A percentile compares a stretch with the other conserved stretches of the same genome.
Conservation (phyloP, 306 rosid genomes). For the Mucuna pruriens region DNA sequence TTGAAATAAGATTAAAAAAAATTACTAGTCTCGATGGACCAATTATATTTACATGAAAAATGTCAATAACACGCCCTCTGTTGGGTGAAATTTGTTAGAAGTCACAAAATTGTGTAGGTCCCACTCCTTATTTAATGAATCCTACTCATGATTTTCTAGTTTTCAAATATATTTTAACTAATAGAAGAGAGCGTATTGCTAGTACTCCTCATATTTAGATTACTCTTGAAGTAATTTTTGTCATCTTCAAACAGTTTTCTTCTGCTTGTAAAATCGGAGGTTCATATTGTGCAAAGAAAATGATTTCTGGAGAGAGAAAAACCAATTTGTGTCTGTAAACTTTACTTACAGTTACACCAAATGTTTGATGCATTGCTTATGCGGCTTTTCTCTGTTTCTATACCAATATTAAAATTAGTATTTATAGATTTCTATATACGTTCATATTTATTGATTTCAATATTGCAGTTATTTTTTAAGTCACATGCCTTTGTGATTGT, state of each 20-base stretch:
- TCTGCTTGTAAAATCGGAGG: slow-evolving; percentile 4
- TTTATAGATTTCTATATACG: not conserved
- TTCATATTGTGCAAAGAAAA: slow-evolving; percentile 8
- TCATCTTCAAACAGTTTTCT: not conserved
- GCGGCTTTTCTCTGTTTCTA: slow-evolving; percentile 8
- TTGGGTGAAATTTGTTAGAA: too few relatives aligned
- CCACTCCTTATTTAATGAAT: too few relatives aligned
- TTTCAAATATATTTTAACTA: too few relatives aligned
- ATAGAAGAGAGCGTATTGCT: too few relatives aligned
- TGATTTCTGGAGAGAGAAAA: slow-evolving; percentile 18
- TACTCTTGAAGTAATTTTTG: not conserved
- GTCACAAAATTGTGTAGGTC: too few relatives aligned
- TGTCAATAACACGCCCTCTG: too few relatives aligned
- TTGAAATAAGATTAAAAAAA: slow-evolving; percentile 14
- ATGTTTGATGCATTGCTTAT: slow-evolving; percentile 17
- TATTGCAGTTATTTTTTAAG: slow-evolving; percentile 3
- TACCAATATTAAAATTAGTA: slow-evolving; percentile 3
- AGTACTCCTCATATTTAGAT: too few relatives aligned
- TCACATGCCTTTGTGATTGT: slow-evolving; percentile 6
- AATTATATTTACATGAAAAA: slow-evolving; percentile 11
- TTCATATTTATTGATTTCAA: slow-evolving; percentile 3
- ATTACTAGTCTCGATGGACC: not conserved
- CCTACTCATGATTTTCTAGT: too few relatives aligned
- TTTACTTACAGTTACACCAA: not conserved
- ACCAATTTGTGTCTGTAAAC: slow-evolving; percentile 10